These are phyloP conservation scores for Epichloe gansuensis DNA, from an alignment of 2,329 filamentous ascomycete species.

Conservation along the genomic window DNA sequence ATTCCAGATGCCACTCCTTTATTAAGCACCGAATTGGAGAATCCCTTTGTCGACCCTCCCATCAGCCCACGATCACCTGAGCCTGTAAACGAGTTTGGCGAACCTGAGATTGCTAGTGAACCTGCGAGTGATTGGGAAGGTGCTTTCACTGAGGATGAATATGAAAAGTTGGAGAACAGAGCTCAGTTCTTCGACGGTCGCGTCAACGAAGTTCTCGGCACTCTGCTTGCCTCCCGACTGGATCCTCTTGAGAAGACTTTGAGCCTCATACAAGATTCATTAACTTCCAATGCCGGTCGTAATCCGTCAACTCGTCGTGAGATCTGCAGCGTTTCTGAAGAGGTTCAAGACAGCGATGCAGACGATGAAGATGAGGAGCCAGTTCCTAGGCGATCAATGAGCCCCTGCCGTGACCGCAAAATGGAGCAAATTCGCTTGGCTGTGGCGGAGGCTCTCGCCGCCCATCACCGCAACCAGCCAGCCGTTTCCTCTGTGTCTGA, in stretches of 20 bases:
- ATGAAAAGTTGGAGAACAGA: conserved; percentile 67
- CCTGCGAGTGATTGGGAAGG: conserved; percentile 87
- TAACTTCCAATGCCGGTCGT: conserved; percentile 44
- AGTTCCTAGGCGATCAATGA: conserved; percentile 52
- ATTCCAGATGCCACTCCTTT: conserved; percentile 33
- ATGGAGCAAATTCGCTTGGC: conserved; percentile 68
- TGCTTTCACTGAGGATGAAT: conserved; percentile 68
- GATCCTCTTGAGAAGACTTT: conserved; percentile 73
- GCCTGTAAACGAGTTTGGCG: conserved; percentile 31
- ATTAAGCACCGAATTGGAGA: conserved; percentile 43
- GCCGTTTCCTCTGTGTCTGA: conserved; percentile 14
- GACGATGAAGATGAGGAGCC: conserved; percentile 84
- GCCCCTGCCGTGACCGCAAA: conserved; percentile 65
- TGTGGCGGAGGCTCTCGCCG: conserved; percentile 59
- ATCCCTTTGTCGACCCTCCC: conserved; percentile 46
- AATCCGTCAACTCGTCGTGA: conserved; percentile 43
- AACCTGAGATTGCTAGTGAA: conserved; percentile 33
- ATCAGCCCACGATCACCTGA: conserved; percentile 35
- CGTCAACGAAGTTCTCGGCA: conserved; percentile 75
- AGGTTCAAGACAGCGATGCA: conserved; percentile 70
- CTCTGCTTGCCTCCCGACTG: conserved; percentile 61
- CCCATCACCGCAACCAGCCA: conserved; percentile 34
- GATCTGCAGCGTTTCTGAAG: conserved; percentile 55
- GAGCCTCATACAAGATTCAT: conserved; percentile 57
- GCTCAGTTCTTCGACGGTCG: conserved; percentile 84